phyloP scores from a whole-genome alignment of 2,329 filamentous ascomycete genomes.

The Aspergillus novoparasiticus region DNA sequence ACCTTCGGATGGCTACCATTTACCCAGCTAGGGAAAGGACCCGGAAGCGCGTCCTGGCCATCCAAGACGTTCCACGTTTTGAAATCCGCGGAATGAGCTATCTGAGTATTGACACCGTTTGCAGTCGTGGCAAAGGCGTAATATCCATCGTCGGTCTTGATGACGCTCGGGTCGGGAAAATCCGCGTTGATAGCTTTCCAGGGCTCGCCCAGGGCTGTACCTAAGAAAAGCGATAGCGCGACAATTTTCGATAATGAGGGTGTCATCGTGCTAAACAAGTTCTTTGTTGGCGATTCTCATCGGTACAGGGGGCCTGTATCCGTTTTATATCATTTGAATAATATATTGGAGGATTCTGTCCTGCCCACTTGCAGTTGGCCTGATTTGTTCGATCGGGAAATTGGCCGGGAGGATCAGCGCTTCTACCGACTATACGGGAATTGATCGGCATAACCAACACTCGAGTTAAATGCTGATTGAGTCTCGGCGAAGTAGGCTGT shows the following conservation, averaged over 20 bases:
- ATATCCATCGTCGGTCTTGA: slow-evolving; percentile 53
- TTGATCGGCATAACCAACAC: background rate
- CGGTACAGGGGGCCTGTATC: background rate
- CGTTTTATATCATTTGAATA: background rate
- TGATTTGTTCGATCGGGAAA: background rate
- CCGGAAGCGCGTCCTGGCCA: slow-evolving; percentile 54
- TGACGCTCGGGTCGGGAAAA: slow-evolving; percentile 59
- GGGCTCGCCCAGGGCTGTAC: slow-evolving; percentile 16
- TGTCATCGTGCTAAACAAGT: background rate
- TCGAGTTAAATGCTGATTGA: background rate
- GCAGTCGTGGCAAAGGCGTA: slow-evolving; percentile 59
- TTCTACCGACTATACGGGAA: background rate
- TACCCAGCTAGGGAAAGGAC: slow-evolving; percentile 52
- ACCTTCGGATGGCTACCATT: slow-evolving; percentile 45
- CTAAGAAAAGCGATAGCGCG: background rate
- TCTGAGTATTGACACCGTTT: slow-evolving; percentile 54
- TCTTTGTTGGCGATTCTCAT: background rate
- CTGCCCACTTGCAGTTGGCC: background rate
- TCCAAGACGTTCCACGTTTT: slow-evolving; percentile 50
- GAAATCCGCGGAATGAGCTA: slow-evolving; percentile 53
- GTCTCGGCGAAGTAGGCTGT: background rate
- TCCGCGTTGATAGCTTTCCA: slow-evolving; percentile 40
- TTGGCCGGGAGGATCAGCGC: background rate
- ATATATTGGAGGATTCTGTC: background rate
- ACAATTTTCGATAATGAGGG: background rate